Conservation (phyloP, 441 rosid genomes). For the Eruca vesicaria region DNA sequence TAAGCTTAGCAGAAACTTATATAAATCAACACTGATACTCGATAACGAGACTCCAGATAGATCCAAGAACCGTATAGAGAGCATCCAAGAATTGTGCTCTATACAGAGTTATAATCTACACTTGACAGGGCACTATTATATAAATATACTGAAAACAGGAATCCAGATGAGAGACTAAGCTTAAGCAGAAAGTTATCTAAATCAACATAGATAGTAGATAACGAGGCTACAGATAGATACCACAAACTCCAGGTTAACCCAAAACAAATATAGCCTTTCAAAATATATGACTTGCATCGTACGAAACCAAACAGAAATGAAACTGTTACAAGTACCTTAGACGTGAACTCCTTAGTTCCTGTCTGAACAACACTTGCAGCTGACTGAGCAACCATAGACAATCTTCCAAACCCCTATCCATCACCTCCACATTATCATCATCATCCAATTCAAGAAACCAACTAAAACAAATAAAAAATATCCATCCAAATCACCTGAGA, state of each 20-base stretch:
- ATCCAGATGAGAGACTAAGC: background rate
- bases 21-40: background rate
- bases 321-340: slow-evolving; percentile 53
- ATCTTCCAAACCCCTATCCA: slow-evolving; percentile 74
- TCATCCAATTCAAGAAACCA: background rate
- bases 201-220: background rate
- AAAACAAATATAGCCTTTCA: background rate
- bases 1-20: background rate
- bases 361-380: slow-evolving; percentile 82
- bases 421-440: background rate
- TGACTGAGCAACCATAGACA: slow-evolving; percentile 87
- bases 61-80: background rate
- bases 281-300: background rate
- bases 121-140: background rate
- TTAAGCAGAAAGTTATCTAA: background rate
- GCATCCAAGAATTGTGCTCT: background rate
- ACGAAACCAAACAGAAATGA: background rate
- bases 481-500: slow-evolving; percentile 61
- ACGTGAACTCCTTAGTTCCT: slow-evolving; percentile 69
- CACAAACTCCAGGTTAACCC: background rate
- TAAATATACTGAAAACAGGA: background rate
- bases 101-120: background rate
- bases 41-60: background rate
- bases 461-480: background rate
- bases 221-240: background rate